A percentile compares a stretch with the other conserved stretches of the same genome.
phyloP scores from a whole-genome alignment of 192 early-diverging fungal genomes.

The Obelidium mucronatum region DNA sequence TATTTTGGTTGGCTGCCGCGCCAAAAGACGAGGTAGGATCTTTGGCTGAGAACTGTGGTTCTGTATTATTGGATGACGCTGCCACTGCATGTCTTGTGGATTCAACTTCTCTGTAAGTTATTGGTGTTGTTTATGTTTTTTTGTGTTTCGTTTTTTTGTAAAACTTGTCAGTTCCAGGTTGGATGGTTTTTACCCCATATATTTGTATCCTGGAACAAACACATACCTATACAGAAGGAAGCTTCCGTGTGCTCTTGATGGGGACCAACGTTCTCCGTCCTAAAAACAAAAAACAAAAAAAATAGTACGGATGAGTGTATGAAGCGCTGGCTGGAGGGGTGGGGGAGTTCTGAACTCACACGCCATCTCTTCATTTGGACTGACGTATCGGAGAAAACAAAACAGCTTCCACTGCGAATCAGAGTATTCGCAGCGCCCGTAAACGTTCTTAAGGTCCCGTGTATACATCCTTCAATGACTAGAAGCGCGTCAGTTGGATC shows the following conservation, averaged over 20 bases:
- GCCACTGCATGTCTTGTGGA: background rate
- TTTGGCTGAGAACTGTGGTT: background rate
- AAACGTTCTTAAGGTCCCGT: background rate
- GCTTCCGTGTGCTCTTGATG: slow-evolving; percentile 1
- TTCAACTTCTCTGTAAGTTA: slow-evolving; percentile 8
- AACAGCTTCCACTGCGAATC: background rate
- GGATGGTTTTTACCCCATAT: background rate
- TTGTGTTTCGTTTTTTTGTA: too few species aligned
- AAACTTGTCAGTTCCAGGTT: background rate
- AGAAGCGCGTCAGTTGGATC: background rate
- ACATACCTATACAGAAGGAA: slow-evolving; percentile 11
- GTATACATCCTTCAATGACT: slow-evolving; percentile 1
- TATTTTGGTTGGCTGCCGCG: background rate
- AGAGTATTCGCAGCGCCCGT: background rate
- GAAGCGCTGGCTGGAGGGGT: too few species aligned
- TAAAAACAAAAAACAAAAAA: background rate
- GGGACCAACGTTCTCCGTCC: slow-evolving; percentile 10
- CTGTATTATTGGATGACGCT: background rate
- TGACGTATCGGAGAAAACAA: slow-evolving; percentile 5
- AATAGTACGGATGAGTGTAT: background rate
- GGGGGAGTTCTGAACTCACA: background rate
- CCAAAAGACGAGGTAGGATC: too few species aligned
- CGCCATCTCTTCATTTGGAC: background rate
- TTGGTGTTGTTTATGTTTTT: background rate
- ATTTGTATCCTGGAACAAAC: background rate